Evolutionary conservation across 169 alveolate species (phyloP).

Genomic region (Plasmodium chabaudi): DNA sequence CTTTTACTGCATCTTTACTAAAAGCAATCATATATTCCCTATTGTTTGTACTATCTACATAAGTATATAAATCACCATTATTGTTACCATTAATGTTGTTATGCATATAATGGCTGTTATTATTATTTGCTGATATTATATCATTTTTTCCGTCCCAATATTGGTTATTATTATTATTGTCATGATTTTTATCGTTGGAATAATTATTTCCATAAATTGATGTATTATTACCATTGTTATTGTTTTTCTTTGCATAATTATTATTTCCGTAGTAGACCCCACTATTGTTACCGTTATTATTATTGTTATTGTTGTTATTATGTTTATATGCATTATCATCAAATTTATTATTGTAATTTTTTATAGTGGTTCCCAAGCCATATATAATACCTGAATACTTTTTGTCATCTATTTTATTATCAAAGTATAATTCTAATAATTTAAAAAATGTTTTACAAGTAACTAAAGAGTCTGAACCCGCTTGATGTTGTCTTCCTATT

Average conservation of each 20-base stretch:
- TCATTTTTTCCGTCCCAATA: conserved; percentile 21
- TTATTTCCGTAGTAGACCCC: not conserved
- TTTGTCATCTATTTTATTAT: conserved; percentile 88
- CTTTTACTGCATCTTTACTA: conserved; percentile 42
- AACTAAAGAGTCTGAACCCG: conserved; percentile 98
- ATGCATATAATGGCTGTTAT: too few relatives aligned
- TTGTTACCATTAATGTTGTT: too few relatives aligned
- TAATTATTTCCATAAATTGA: not conserved
- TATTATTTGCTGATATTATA: conserved; percentile 3
- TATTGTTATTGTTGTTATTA: conserved; percentile 11
- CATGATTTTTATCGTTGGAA: not conserved
- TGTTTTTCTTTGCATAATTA: not conserved
- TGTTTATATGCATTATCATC: conserved; percentile 30
- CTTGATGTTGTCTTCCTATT: conserved; percentile 98
- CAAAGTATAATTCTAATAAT: conserved; percentile 89
- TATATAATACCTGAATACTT: conserved; percentile 88
- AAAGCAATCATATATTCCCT: conserved; percentile 40
- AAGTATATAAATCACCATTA: conserved; percentile 6
- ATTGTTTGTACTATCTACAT: conserved; percentile 16
- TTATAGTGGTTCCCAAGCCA: conserved; percentile 87
- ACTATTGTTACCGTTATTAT: conserved; percentile 14
- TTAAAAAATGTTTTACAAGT: conserved; percentile 96
- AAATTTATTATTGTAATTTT: conserved; percentile 61
- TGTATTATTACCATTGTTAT: not conserved
- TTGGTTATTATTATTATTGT: conserved; percentile 3